Conservation (phyloP, 2,329 filamentous ascomycete species). For the Akanthomyces lecanii region DNA sequence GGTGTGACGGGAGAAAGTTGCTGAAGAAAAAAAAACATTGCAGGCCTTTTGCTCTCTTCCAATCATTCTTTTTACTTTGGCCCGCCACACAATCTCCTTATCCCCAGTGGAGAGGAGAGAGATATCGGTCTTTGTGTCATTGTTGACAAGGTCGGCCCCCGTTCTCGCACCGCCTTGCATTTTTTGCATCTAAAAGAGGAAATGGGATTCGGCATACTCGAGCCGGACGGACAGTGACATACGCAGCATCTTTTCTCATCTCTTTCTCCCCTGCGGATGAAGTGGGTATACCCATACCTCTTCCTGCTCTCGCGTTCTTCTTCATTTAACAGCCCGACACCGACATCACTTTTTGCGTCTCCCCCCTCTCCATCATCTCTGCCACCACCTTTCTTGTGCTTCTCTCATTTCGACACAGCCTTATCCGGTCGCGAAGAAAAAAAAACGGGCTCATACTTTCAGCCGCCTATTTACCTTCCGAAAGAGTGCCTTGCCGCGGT, state of each 20-base stretch:
- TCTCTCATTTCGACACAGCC: not conserved
- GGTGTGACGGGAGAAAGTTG: slow-evolving; percentile 2
- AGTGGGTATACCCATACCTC: not conserved
- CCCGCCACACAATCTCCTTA: not conserved
- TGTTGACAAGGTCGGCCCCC: not conserved
- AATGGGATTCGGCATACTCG: slow-evolving; percentile 10
- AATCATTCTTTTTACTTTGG: not conserved
- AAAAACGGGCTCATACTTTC: not conserved
- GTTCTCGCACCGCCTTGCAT: not conserved
- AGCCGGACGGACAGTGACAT: slow-evolving; percentile 12
- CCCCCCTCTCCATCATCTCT: not conserved
- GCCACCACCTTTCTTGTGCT: not conserved
- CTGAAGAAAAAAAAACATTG: not conserved
- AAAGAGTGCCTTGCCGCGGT: not conserved
- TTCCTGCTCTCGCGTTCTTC: not conserved
- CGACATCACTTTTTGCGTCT: not conserved
- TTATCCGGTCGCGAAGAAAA: too few species aligned
- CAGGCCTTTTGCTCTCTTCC: not conserved
- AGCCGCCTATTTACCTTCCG: not conserved
- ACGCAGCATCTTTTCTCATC: not conserved
- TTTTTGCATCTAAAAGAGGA: not conserved
- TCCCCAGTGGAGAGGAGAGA: not conserved
- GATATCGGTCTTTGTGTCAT: not conserved
- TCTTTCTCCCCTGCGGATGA: too few species aligned
- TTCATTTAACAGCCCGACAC: not conserved